Base-by-base conservation (phyloP, 2,329 filamentous ascomycete genomes). In the Fusarium pseudograminearum region DNA sequence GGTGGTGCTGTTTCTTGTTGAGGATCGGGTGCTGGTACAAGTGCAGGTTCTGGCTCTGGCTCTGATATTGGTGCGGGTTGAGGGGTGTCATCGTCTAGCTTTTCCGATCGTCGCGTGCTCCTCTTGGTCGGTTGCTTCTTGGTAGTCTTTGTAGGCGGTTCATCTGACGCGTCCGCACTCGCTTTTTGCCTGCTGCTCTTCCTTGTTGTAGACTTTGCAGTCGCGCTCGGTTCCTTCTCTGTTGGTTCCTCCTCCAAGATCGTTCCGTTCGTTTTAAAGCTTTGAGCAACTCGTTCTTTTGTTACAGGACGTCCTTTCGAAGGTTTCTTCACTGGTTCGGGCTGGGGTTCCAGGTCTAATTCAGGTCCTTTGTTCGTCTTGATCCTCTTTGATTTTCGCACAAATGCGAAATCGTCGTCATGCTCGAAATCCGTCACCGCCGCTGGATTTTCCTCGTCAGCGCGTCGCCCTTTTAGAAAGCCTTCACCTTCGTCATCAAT, bases 401-500 rank as follows among this genome's bases (percentile, higher is more conserved):
- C 89, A 77, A 94, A 94, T 61, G 89, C 84, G 73, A 94, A 94
- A 67, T 92, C 92, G 73, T 91, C 92, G 81, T 92, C 90, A 74
- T 91, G 87, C 78, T 94, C 91, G 73, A 93, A 90, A 53, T 81
- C 78, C 45, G 75, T 73, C 65, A 76, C 76, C 67, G 81, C 82
- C 82, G 67, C 34, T 48, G 31, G 47, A 45, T 44, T 31, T 48
- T 22, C 22, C 31, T 36, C 24, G 61, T 75, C 61, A 75, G 72
- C 61, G 59, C 54, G 46, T 67, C 22, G 42, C 54, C 45, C 58
- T 45, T 53, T 15, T 26, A 22, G 45, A 40, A 61, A 38, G 8
- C 20, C 42, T 31, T 48, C 61, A 34, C 50, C 53, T 22, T 59
- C 65, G 28, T 65, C 59, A 52, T 57, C 30, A 53, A 67, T 57